A percentile compares a stretch with the other conserved stretches of the same genome.
Conservation (phyloP, 768 basidiomycete species). For the Symmetrospora coprosmae region DNA sequence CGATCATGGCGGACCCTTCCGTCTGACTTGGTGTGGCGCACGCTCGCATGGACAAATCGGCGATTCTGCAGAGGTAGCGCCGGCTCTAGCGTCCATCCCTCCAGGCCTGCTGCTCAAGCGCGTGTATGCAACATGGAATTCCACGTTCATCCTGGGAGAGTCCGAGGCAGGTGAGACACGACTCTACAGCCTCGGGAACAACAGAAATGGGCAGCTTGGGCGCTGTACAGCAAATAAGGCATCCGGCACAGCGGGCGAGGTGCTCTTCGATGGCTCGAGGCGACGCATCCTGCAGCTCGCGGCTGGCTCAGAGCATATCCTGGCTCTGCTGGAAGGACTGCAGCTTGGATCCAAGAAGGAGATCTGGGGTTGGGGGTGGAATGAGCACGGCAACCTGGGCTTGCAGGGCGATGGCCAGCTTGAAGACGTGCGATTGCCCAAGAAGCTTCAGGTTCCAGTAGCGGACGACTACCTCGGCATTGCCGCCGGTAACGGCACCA, state of each 20-base stretch:
- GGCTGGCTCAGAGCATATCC: conserved; percentile 76
- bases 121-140: background rate
- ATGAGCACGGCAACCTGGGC: conserved; percentile 91
- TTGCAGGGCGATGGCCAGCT: conserved; percentile 25
- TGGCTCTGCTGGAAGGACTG: conserved; percentile 37
- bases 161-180: background rate
- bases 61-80: too few species aligned
- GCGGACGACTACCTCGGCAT: background rate
- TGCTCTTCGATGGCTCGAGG: conserved; percentile 31
- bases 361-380: conserved; percentile 92
- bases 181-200: conserved; percentile 13
- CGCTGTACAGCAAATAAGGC: background rate
- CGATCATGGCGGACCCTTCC: too few species aligned
- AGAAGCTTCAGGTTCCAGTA: background rate
- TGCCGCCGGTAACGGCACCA: conserved; percentile 6
- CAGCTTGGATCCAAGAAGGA: conserved; percentile 35
- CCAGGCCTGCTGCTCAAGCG: background rate
- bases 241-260: background rate
- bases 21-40: too few species aligned
- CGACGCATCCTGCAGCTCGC: conserved; percentile 39
- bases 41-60: too few species aligned
- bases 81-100: too few species aligned
- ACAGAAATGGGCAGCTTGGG: conserved; percentile 20
- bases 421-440: background rate
- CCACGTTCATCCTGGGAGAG: background rate